Evolutionary conservation across 2,329 filamentous ascomycete species (phyloP), one percentile per base, ranked within the genome.

Genomic region (Talaromyces sp.): DNA sequence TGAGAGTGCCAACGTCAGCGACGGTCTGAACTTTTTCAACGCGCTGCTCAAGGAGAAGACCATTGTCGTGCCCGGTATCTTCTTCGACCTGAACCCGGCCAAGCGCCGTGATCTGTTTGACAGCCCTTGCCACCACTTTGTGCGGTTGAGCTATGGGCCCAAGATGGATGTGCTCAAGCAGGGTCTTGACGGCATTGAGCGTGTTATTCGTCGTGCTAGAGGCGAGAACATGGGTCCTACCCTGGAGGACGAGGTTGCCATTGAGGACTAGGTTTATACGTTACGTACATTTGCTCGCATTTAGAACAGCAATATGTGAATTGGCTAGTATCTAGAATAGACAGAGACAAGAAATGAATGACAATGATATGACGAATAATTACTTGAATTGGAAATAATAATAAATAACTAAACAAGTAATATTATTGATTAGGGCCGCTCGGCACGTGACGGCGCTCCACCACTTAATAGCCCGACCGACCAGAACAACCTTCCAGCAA

Each of bases 21-120:
- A 98, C 74, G 94, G 94, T 8, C 81, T 98, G 71, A 96, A 96
- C 81, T 98, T 98, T 84, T 97, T 98, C 86, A 87, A 95, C 75
- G 92, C 92, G 33, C 95, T 95, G 73, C 81, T 98, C 52, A 87
- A 90, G 71, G 92, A 97, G 82, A 96, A 96, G 83, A 91, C 96
- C 67, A 97, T 97, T 72, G 92, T 97, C 18, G 94, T 98, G 4
- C 94, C 94, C 0, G 94, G 94, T 63, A 98, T 98, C 76, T 98
- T 98, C 84, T 98, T 98, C 75, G 94, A 98, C 72, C 79, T 98
- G 66, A 98, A 98, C 80, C 94, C 94, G 4, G 89, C 90, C 40
- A 89, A 92, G 75, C 85, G 94, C 66, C 85, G 94, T 73, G 94
- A 98, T 76, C 78, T 98, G 68, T 98, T 98, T 68, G 94, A 98